Percentiles rank a stretch among this genome's conserved stretches.
phyloP scores from a whole-genome alignment of 495 filamentous ascomycete genomes.

The Chlorociboria aeruginascens region DNA sequence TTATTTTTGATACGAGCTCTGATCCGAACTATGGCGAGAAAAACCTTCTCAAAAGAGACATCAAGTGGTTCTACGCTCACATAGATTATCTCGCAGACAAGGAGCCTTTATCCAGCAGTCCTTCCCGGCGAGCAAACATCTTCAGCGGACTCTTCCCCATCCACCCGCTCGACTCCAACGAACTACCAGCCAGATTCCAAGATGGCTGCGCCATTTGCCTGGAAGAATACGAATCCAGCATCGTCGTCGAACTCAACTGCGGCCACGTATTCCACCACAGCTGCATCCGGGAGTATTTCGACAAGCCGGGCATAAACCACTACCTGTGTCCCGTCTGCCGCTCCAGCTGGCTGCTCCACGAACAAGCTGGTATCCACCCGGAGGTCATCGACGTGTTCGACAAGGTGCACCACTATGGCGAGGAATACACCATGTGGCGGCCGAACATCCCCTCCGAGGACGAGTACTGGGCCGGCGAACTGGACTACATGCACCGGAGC shows the following conservation, averaged over 20 bases:
- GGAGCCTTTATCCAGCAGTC: background rate
- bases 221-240: background rate
- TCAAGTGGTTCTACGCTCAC: background rate
- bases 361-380: background rate
- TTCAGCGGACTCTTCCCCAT: constrained; percentile 3
- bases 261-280: constrained; percentile 3
- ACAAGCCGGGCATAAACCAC: background rate
- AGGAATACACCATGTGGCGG: no score
- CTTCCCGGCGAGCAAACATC: background rate
- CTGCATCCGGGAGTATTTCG: constrained; percentile 2
- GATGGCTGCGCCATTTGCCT: constrained; percentile 1
- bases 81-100: background rate
- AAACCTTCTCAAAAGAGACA: background rate
- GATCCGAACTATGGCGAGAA: background rate
- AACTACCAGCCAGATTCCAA: background rate
- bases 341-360: background rate
- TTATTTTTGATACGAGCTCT: background rate
- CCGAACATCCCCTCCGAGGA: no score
- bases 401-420: background rate
- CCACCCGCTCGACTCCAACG: constrained; percentile 4
- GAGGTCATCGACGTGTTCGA: constrained; percentile 7
- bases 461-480: no score
- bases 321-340: constrained; percentile 4
- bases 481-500: no score
- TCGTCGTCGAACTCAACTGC: background rate